Evolutionary conservation across 768 basidiomycete species (phyloP), one percentile per base, ranked within the genome.

Genomic region (Boletus insuetus): DNA sequence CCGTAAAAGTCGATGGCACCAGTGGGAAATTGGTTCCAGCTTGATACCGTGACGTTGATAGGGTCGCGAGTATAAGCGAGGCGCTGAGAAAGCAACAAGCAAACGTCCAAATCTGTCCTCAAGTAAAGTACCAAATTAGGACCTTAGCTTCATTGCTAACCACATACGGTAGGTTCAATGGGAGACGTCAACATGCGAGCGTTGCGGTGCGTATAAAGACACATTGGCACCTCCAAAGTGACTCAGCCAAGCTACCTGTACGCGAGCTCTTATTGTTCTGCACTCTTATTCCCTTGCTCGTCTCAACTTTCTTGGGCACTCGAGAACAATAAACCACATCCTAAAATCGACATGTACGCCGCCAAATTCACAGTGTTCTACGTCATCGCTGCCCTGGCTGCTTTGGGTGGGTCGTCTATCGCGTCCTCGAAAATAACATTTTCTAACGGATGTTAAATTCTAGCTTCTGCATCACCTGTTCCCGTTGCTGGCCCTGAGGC

Each of bases 261-360:
- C 61, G 55, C 9, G 54, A 58, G 35, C 53, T 62, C 69, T 69
- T 71, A 70, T 72, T 72, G 69, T 70, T 73, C 58, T 62, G 56
- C 37, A 40, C 45, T 50, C 46, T 46, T 48, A 14, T 46, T 48
- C 47, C 39, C 26, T 40, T 41, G 49, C 26, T 32, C 49, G 51
- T 47, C 49, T 16, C 47, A 14, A 11, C 34, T 40, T 40, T 39
- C 19, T 32, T 17, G 53, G 31, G 13, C 39, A 31, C 54, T 17
- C 45, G 46, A 58, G 57, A 65, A 73, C 67, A 73, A 72, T 69
- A 67, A 65, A 47, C 54, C 0, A 13, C 53, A 49, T 56, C 55
- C 65, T 22, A 61, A 70, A 67, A 60, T 29, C 51, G 54, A 51
- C 12, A 73, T 71, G 67, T 37, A 70, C 61, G 41, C 59, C 24